Percentiles rank a stretch among this genome's conserved stretches.
Evolutionary conservation across 352 stramenopile species (phyloP).

Genomic region (Phytopythium montanum): DNA sequence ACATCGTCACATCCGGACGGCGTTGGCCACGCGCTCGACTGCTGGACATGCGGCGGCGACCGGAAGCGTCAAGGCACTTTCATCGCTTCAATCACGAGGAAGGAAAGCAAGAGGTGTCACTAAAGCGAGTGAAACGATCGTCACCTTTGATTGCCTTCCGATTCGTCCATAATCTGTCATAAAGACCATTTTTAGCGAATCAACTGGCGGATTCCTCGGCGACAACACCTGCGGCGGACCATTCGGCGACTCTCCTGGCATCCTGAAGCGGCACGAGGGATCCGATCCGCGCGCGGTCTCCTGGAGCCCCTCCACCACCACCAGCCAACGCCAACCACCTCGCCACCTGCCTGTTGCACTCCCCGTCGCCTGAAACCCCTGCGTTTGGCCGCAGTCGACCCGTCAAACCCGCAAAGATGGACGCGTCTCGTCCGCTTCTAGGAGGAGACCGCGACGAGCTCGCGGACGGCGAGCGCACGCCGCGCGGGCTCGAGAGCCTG

Average conservation of each 20-base stretch:
- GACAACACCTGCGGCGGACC: neutral
- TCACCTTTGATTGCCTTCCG: neutral
- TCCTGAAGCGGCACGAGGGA: neutral
- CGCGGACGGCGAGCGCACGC: conserved; percentile 8
- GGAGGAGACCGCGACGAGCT: conserved; percentile 28
- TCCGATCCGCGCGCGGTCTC: neutral
- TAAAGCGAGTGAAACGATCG: too few species aligned
- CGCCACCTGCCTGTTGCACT: neutral
- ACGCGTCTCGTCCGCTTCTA: conserved; percentile 48
- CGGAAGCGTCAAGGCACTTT: too few species aligned
- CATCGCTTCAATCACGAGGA: too few species aligned
- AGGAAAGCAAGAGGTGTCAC: too few species aligned
- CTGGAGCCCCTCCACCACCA: neutral
- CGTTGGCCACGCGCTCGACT: neutral
- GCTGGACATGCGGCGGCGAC: too few species aligned
- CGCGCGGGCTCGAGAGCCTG: conserved; percentile 18
- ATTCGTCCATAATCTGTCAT: neutral
- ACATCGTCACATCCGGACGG: too few species aligned
- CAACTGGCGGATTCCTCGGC: neutral
- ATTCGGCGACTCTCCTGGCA: neutral
- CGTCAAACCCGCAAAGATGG: conserved; percentile 18
- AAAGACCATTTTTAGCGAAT: neutral
- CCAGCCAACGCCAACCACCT: too few species aligned
- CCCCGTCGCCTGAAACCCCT: neutral
- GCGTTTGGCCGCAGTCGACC: too few species aligned